phyloP scores from a whole-genome alignment of 441 rosid genomes.

The Corymbia calophylla region DNA sequence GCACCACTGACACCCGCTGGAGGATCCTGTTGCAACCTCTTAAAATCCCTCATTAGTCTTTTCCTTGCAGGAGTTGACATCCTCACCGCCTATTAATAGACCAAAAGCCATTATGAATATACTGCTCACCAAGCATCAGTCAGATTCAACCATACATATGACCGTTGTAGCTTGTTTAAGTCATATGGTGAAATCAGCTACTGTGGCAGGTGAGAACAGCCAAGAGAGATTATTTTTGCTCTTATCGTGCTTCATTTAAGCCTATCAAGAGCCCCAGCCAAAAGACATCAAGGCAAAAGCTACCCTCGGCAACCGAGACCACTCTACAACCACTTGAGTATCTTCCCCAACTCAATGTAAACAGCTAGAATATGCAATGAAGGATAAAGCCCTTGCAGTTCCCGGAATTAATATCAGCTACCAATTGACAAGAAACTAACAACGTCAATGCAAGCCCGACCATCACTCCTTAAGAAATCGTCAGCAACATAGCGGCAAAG shows the following conservation, averaged over 20 bases:
- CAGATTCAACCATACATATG: background rate
- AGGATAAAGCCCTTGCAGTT: background rate
- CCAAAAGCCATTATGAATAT: background rate
- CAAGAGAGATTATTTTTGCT: background rate
- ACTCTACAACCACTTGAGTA: background rate
- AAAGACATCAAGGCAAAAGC: background rate
- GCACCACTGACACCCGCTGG: slow-evolving; percentile 65
- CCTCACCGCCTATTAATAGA: background rate
- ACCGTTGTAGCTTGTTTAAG: background rate
- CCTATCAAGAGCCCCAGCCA: background rate
- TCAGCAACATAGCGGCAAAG: background rate
- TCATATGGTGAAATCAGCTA: background rate
- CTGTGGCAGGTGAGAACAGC: background rate
- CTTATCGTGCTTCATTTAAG: background rate
- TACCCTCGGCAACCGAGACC: background rate
- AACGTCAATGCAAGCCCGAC: background rate
- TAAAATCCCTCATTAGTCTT: slow-evolving; percentile 75
- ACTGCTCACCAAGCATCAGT: background rate
- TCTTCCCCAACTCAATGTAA: background rate
- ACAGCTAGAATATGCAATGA: background rate
- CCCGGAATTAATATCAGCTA: background rate
- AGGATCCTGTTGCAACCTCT: slow-evolving; percentile 67
- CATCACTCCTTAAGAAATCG: background rate
- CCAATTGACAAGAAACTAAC: background rate
- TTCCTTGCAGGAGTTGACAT: slow-evolving; percentile 64